phyloP scores from a whole-genome alignment of 2,329 filamentous ascomycete species.

The Hymenotorrendiella dingleyae region DNA sequence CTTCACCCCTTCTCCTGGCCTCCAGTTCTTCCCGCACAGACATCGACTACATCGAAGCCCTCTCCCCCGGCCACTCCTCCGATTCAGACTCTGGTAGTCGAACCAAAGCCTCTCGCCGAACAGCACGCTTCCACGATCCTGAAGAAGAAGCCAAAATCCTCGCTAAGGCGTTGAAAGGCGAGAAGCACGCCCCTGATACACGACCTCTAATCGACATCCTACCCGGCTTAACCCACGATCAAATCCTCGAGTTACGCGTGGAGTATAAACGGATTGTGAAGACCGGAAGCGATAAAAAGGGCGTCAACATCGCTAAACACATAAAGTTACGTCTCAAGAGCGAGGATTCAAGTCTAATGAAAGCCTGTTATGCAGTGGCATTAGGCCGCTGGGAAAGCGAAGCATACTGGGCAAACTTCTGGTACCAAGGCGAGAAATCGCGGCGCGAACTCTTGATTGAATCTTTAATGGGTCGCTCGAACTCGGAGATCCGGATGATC shows the following conservation, averaged over 20 bases:
- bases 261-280: constrained; percentile 92
- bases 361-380: constrained; percentile 84
- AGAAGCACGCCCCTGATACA: constrained; percentile 57
- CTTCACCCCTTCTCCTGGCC: constrained; percentile 63
- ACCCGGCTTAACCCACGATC: constrained; percentile 76
- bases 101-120: constrained; percentile 37
- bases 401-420: constrained; percentile 97
- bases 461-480: constrained; percentile 81
- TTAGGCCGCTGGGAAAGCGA: constrained; percentile 89
- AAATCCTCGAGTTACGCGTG: constrained; percentile 76
- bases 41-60: constrained; percentile 38
- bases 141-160: constrained; percentile 71
- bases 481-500: constrained; percentile 80
- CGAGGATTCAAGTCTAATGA: constrained; percentile 71
- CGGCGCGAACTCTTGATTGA: constrained; percentile 89
- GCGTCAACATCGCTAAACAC: constrained; percentile 81
- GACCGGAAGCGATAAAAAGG: constrained; percentile 63
- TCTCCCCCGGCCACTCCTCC: constrained; percentile 49
- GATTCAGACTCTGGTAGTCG: constrained; percentile 38
- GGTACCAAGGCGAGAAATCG: constrained; percentile 84
- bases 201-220: constrained; percentile 75
- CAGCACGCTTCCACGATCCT: constrained; percentile 78
- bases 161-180: constrained; percentile 60
- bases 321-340: constrained; percentile 73
- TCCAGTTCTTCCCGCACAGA: constrained; percentile 40